Percentiles rank a stretch among this genome's conserved stretches.
Evolutionary conservation across 2,329 filamentous ascomycete genomes (phyloP).

Genomic region (Lecanicillium sp.): DNA sequence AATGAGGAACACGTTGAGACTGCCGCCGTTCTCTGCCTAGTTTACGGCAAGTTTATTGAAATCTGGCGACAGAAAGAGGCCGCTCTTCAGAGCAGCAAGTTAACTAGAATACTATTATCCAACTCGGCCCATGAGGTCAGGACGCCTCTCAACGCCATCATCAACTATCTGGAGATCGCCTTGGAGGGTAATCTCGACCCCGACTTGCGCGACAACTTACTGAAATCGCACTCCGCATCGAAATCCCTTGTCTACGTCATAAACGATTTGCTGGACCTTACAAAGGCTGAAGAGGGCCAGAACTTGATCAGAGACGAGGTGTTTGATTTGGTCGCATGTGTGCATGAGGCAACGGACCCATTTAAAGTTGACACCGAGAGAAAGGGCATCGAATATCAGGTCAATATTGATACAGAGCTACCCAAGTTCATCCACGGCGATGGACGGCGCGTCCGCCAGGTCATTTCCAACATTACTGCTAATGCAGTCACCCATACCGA

Average conservation of each 20-base stretch:
- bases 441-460: conserved; percentile 71
- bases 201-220: conserved; percentile 78
- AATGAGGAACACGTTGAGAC: conserved; percentile 84
- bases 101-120: conserved; percentile 70
- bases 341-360: conserved; percentile 69
- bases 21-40: conserved; percentile 76
- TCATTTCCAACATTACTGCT: conserved; percentile 72
- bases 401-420: conserved; percentile 59
- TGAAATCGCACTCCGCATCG: conserved; percentile 80
- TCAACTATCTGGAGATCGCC: conserved; percentile 90
- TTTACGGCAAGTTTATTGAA: conserved; percentile 84
- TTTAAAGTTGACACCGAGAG: conserved; percentile 68
- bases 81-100: conserved; percentile 70
- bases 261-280: conserved; percentile 82
- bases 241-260: conserved; percentile 92
- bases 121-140: conserved; percentile 91
- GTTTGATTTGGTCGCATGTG: conserved; percentile 63
- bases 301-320: conserved; percentile 72
- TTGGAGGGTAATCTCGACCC: conserved; percentile 71
- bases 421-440: conserved; percentile 71
- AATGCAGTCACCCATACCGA: conserved; percentile 78
- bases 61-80: conserved; percentile 90
- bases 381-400: conserved; percentile 65
- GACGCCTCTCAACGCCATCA: conserved; percentile 86
- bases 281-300: conserved; percentile 78